A percentile compares a stretch with the other conserved stretches of the same genome.
Evolutionary conservation across 148 eudicot species (phyloP).

Genomic region (Nyssa sinensis): DNA sequence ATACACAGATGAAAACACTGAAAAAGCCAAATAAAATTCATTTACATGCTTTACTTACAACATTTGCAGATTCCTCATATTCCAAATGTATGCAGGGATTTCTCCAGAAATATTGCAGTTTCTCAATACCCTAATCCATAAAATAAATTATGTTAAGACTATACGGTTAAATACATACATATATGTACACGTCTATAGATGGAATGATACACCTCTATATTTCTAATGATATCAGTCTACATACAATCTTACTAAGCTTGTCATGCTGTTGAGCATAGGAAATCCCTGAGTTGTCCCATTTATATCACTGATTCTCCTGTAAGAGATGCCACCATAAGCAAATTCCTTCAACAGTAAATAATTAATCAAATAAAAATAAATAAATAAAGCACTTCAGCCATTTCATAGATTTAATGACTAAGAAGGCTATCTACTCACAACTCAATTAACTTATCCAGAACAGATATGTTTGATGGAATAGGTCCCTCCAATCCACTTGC

Average conservation of each 20-base stretch:
- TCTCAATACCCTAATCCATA: constrained; percentile 57
- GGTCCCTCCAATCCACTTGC: constrained; percentile 77
- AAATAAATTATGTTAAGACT: constrained; percentile 11
- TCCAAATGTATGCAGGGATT: constrained; percentile 61
- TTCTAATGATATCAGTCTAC: constrained; percentile 15
- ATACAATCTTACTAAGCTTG: constrained; percentile 38
- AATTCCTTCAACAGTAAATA: background rate
- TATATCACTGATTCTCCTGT: constrained; percentile 77
- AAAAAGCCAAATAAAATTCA: background rate
- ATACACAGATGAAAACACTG: background rate
- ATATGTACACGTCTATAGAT: background rate
- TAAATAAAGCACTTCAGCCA: background rate
- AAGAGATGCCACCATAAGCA: constrained; percentile 9
- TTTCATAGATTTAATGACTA: too few relatives aligned
- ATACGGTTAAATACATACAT: background rate
- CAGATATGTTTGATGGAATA: constrained; percentile 52
- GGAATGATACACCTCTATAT: too few relatives aligned
- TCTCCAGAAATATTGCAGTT: constrained; percentile 68
- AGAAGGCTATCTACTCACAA: constrained; percentile 46
- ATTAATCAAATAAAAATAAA: background rate
- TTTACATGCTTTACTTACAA: constrained; percentile 50
- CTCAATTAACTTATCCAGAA: constrained; percentile 38
- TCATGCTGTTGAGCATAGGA: constrained; percentile 44
- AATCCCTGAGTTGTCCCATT: constrained; percentile 45
- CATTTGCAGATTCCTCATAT: constrained; percentile 31